Evolutionary conservation across 2,329 filamentous ascomycete species (phyloP).

Genomic region (Claviceps digitariae): DNA sequence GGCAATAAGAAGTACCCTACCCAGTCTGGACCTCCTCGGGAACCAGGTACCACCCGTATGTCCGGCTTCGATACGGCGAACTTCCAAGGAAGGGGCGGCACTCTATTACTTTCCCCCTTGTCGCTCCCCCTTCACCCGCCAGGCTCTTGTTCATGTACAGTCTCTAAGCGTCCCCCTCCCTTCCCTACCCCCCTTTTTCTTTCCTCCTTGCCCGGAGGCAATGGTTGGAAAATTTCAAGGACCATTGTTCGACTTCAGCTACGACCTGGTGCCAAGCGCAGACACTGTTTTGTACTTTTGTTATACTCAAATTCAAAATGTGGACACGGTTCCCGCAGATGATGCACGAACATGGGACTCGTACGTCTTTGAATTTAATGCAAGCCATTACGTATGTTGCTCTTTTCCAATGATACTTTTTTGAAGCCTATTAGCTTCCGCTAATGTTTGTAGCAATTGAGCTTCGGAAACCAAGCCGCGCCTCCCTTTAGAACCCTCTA

Average conservation of each 20-base stretch:
- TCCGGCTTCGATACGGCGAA: not conserved
- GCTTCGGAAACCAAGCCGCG: not conserved
- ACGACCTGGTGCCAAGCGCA: not conserved
- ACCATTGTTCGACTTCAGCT: not conserved
- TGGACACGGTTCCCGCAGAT: not conserved
- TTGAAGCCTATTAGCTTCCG: not conserved
- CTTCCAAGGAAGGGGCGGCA: not conserved
- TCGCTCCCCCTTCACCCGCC: not conserved
- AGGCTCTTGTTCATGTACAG: not conserved
- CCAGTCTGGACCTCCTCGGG: too few relatives aligned
- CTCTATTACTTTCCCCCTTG: not conserved
- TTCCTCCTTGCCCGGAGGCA: not conserved
- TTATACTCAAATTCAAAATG: not conserved
- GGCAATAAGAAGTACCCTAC: too few relatives aligned
- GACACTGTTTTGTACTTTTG: not conserved
- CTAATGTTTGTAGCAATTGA: not conserved
- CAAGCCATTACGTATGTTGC: not conserved
- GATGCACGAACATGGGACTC: not conserved
- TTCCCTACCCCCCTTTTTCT: too few relatives aligned
- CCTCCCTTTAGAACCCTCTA: not conserved
- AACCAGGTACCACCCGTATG: not conserved
- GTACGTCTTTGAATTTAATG: not conserved
- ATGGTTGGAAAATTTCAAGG: not conserved
- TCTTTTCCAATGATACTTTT: not conserved
- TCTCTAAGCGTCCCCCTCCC: not conserved